Base-by-base conservation (phyloP, 2,329 filamentous ascomycete species). In the Periconia sp. region DNA sequence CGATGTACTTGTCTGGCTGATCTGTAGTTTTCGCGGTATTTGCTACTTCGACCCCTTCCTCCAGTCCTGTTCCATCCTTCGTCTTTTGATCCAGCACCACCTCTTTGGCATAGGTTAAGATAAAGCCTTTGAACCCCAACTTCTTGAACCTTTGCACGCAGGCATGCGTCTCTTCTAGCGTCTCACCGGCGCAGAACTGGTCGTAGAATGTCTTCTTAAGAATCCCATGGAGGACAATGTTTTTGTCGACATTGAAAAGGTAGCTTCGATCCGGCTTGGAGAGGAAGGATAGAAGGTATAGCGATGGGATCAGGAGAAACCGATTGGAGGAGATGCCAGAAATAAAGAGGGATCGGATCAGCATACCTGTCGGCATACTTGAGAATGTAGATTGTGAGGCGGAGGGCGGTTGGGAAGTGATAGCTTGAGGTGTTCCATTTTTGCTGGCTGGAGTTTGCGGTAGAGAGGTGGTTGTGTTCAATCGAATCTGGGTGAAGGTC, bases 101-200 rank as follows among this genome's bases (percentile, higher is more conserved):
- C 72, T 96, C 92, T 64, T 82, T 85, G 8, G 91, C 91, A 65
- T 96, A 96, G 23, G 89, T 87, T 43, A 96, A 79, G 55, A 96
- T 92, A 3, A 96, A 88, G 11, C 92, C 92, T 18, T 82, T 84
- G 69, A 91, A 96, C 1, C 92, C 92, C 33, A 80, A 72, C 72
- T 91, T 90, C 14, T 96, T 80, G 5, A 81, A 76, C 1, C 80
- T 68, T 37, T 91, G 83, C 0, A 88, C 92, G 27, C 67, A 71
- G 40, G 72, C 75, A 47, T 78, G 78, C 5, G 95, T 88, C 72
- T 96, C 89, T 2, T 70, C 61, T 1, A 82, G 79, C 43, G 84
- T 89, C 71, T 91, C 89, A 41, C 92, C 92, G 0, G 91, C 91
- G 72, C 92, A 96, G 71, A 96, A 96, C 66, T 96, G 92, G 41